These are phyloP conservation scores for Boletus sp. DNA, from an alignment of 768 basidiomycete genomes.

Conservation along the genomic window DNA sequence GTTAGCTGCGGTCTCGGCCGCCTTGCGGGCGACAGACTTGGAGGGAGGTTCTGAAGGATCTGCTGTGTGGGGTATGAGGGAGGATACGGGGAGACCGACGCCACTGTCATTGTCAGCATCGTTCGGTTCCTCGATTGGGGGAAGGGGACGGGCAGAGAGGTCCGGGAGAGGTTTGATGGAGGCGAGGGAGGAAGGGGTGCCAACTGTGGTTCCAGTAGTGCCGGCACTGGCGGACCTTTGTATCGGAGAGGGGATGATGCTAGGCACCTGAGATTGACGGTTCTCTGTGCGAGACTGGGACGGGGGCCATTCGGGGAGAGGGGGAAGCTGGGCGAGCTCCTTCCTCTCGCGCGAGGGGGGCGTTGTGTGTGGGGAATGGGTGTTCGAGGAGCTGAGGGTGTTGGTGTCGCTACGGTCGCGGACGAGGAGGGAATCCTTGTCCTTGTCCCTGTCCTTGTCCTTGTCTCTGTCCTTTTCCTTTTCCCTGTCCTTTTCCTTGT, in stretches of 20 bases:
- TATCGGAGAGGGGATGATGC: conserved; percentile 21
- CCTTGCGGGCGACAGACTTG: conserved; percentile 37
- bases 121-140: conserved; percentile 44
- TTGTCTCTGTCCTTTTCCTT: conserved; percentile 31
- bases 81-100: conserved; percentile 36
- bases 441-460: conserved; percentile 23
- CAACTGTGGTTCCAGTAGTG: conserved; percentile 33
- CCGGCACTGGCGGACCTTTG: conserved; percentile 30
- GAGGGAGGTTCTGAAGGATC: conserved; percentile 25
- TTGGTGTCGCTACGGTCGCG: conserved; percentile 35
- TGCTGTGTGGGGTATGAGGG: conserved; percentile 25
- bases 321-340: conserved; percentile 52
- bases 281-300: conserved; percentile 22
- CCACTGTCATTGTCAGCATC: conserved; percentile 36
- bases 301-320: conserved; percentile 70
- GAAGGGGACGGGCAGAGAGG: conserved; percentile 48
- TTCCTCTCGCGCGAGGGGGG: conserved; percentile 52
- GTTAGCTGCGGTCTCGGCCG: conserved; percentile 30
- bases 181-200: conserved; percentile 46
- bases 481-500: conserved; percentile 59
- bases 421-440: conserved; percentile 29
- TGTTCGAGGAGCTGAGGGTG: conserved; percentile 29
- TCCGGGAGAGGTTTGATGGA: conserved; percentile 76
- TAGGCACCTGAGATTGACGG: conserved; percentile 19
- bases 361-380: conserved; percentile 24